Evolutionary conservation across 2,329 filamentous ascomycete genomes (phyloP).

Genomic region (Xylaria sp.): DNA sequence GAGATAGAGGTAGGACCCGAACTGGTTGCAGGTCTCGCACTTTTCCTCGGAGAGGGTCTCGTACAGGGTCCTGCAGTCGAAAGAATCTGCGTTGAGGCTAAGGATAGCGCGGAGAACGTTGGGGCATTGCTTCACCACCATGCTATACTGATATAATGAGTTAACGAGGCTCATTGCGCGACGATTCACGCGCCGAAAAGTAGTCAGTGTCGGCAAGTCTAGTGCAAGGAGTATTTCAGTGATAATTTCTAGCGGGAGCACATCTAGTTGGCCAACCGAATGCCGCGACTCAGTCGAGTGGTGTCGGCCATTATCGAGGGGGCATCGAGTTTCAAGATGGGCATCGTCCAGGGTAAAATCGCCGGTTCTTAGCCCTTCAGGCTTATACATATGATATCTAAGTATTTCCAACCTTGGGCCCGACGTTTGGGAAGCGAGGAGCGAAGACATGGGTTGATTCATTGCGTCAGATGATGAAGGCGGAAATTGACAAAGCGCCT

Average conservation of each 20-base stretch:
- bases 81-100: conserved; percentile 49
- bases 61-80: conserved; percentile 50
- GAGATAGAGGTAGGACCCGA: conserved; percentile 55
- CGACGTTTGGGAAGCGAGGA: too few relatives aligned
- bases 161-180: conserved; percentile 52
- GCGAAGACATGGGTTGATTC: too few relatives aligned
- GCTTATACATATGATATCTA: too few relatives aligned
- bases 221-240: conserved; percentile 31
- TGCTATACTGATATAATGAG: conserved; percentile 51
- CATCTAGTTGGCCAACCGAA: conserved; percentile 33
- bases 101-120: conserved; percentile 51
- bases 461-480: too few relatives aligned
- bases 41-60: conserved; percentile 47
- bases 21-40: conserved; percentile 53
- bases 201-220: conserved; percentile 37
- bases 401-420: too few relatives aligned
- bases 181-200: conserved; percentile 38
- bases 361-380: conserved; percentile 21
- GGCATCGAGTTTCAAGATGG: conserved; percentile 22
- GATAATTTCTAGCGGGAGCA: conserved; percentile 38
- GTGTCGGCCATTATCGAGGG: conserved; percentile 28
- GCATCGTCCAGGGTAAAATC: conserved; percentile 30
- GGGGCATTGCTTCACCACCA: conserved; percentile 46
- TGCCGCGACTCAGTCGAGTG: not conserved
- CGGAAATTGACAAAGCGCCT: too few relatives aligned